Evolutionary conservation across 305 asterid species (phyloP).

Genomic region (Fraxinus greggii): DNA sequence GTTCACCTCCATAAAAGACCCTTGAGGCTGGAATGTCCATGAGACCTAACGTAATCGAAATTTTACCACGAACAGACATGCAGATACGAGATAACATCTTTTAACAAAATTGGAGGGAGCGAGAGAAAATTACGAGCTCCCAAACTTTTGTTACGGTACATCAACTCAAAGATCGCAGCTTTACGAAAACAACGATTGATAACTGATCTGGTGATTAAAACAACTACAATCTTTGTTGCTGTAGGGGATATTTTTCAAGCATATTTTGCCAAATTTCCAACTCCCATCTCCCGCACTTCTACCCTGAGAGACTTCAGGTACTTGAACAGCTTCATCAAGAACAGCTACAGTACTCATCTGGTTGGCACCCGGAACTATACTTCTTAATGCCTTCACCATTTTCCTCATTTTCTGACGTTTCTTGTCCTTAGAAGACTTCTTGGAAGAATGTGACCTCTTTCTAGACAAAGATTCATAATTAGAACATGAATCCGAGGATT

Average conservation of each 20-base stretch:
- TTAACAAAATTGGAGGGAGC: not conserved
- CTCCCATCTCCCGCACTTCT: slow-evolving; percentile 68
- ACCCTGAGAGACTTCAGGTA: slow-evolving; percentile 75
- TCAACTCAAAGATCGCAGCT: not conserved
- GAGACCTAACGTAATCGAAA: not conserved
- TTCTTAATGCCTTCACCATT: slow-evolving; percentile 62
- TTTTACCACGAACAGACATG: not conserved
- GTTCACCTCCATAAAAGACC: not conserved
- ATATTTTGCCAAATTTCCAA: slow-evolving; percentile 22
- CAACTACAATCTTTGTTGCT: not conserved
- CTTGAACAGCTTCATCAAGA: slow-evolving; percentile 77
- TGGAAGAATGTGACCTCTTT: slow-evolving; percentile 35
- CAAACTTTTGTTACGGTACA: not conserved
- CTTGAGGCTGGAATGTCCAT: not conserved
- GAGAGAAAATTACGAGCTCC: not conserved
- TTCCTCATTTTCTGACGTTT: slow-evolving; percentile 52
- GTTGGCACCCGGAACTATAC: slow-evolving; percentile 65
- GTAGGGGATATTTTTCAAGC: not conserved
- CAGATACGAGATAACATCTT: not conserved
- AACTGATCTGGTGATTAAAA: not conserved
- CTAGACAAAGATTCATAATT: slow-evolving; percentile 42
- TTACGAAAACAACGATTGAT: not conserved
- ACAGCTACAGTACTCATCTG: slow-evolving; percentile 65
- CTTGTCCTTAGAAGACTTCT: slow-evolving; percentile 31
- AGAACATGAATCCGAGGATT: slow-evolving; percentile 68